A percentile compares a stretch with the other conserved stretches of the same genome.
Evolutionary conservation across 108 stramenopile genomes (phyloP).

Genomic region (Nitzschia sp.): DNA sequence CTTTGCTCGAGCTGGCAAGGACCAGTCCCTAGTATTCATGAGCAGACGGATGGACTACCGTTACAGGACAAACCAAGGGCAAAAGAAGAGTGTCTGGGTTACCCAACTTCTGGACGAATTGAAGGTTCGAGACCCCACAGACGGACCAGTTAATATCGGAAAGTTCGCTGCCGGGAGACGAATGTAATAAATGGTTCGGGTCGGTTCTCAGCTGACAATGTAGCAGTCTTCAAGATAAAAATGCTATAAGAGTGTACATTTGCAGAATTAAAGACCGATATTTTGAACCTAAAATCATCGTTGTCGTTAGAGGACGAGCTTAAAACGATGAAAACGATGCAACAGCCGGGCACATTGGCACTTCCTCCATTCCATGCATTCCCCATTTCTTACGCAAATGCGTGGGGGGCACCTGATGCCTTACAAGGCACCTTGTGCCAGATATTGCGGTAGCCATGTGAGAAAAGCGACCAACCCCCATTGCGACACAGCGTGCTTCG

Average conservation of each 20-base stretch:
- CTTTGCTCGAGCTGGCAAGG: slow-evolving; percentile 75
- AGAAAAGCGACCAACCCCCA: slow-evolving; percentile 19
- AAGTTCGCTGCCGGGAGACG: slow-evolving; percentile 44
- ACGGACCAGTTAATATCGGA: slow-evolving; percentile 62
- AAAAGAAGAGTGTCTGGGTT: slow-evolving; percentile 73
- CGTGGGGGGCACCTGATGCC: no score
- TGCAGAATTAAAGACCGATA: no score
- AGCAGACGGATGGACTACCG: slow-evolving; percentile 84
- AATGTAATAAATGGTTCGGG: no score
- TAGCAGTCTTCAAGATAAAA: no score
- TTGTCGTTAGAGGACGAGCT: no score
- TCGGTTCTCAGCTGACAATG: no score
- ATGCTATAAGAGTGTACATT: no score
- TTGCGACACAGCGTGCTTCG: slow-evolving; percentile 3
- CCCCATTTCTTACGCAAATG: no score
- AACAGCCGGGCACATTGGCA: no score
- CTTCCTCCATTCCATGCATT: no score
- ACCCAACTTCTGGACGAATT: slow-evolving; percentile 72
- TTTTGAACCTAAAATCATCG: no score
- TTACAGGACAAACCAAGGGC: slow-evolving; percentile 63
- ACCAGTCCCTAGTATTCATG: slow-evolving; percentile 80
- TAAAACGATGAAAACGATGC: no score
- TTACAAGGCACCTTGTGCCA: background rate
- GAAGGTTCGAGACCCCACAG: slow-evolving; percentile 74
- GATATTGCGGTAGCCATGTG: slow-evolving; percentile 9